Percentiles rank a stretch among this genome's conserved stretches.
Evolutionary conservation across 331 rosid species (phyloP).

Genomic region (Pyracantha coccinea): DNA sequence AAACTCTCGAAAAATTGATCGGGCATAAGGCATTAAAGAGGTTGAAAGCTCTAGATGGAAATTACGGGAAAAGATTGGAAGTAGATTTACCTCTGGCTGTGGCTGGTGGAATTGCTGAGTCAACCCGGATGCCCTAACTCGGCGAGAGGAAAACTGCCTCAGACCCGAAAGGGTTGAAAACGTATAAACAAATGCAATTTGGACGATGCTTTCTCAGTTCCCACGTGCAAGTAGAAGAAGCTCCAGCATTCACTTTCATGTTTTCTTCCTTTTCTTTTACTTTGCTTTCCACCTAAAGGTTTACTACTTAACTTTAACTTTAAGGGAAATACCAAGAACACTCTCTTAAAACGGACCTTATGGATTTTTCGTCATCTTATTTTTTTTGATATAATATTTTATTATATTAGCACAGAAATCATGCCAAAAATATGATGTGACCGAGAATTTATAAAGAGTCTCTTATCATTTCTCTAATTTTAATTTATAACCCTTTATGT

Average conservation of each 20-base stretch:
- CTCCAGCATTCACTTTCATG: background rate
- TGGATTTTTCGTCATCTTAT: too few species aligned
- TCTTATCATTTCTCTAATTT: too few species aligned
- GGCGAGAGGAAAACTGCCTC: background rate
- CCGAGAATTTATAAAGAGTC: too few species aligned
- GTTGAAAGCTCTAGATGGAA: background rate
- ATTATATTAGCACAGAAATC: accelerated
- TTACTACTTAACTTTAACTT: background rate
- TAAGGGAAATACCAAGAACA: too few species aligned
- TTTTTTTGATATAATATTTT: too few species aligned
- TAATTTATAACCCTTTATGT: too few species aligned
- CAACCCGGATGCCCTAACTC: conserved; percentile 16
- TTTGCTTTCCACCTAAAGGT: background rate
- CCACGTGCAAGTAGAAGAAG: background rate
- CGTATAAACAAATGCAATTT: background rate
- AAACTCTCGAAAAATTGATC: too few species aligned
- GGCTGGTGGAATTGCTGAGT: conserved; percentile 4
- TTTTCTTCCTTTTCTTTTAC: background rate
- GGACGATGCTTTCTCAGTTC: background rate
- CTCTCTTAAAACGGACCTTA: too few species aligned
- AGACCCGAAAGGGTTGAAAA: background rate
- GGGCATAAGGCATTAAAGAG: background rate
- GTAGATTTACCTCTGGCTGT: conserved; percentile 5
- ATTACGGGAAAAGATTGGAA: background rate
- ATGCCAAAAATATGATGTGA: too few species aligned